Conservation (phyloP, 805 yeast species). For the Kurtzmaniella cleridarum region DNA sequence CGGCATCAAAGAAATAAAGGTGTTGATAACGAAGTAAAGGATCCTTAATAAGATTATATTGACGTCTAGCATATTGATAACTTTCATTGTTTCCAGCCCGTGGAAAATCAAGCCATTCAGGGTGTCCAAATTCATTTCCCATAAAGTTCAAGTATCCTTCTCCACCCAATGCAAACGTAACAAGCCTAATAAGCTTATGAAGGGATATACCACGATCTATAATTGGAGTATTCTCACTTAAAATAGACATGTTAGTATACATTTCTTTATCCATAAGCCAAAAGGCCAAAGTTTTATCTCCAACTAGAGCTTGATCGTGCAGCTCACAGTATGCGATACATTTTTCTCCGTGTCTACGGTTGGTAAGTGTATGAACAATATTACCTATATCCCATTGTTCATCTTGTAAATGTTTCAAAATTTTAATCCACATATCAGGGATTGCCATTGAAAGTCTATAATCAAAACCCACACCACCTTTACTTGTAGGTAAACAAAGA, state of each 20-base stretch:
- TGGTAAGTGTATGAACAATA: conserved; percentile 76
- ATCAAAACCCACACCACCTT: conserved; percentile 92
- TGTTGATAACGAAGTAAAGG: conserved; percentile 72
- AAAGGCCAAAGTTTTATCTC: conserved; percentile 93
- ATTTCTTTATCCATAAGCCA: conserved; percentile 98
- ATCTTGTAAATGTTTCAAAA: conserved; percentile 75
- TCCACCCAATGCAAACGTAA: conserved; percentile 92
- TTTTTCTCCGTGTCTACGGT: conserved; percentile 81
- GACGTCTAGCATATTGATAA: conserved; percentile 92
- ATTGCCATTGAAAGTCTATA: conserved; percentile 94
- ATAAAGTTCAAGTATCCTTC: conserved; percentile 95
- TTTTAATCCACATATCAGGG: conserved; percentile 98
- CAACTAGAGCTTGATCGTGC: conserved; percentile 96
- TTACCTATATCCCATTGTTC: conserved; percentile 88
- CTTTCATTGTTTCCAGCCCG: conserved; percentile 82
- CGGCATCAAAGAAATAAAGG: conserved; percentile 76
- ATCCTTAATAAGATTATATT: conserved; percentile 82
- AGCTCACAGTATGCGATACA: conserved; percentile 92
- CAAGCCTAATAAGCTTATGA: conserved; percentile 83
- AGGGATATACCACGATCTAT: conserved; percentile 86
- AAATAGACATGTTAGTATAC: conserved; percentile 89
- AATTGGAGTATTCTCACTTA: conserved; percentile 67
- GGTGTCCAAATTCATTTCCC: conserved; percentile 98
- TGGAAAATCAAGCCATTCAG: conserved; percentile 98
- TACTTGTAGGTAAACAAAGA: conserved; percentile 62